phyloP scores from a whole-genome alignment of 768 basidiomycete genomes.

The Mycena polygramma region DNA sequence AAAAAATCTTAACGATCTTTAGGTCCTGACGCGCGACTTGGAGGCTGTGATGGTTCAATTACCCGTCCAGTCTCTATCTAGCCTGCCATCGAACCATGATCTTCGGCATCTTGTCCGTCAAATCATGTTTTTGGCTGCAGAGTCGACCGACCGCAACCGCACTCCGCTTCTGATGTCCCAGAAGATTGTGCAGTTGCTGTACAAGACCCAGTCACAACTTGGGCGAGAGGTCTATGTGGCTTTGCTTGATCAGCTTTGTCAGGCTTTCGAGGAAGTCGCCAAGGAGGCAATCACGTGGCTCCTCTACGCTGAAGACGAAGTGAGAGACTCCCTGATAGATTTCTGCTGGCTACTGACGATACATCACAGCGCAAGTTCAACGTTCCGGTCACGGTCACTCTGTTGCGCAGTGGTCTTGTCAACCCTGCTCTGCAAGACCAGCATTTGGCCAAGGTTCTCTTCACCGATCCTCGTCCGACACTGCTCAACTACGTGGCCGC shows the following conservation, averaged over 20 bases:
- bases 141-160: conserved; percentile 83
- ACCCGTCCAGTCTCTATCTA: conserved; percentile 76
- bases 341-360: conserved; percentile 25
- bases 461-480: conserved; percentile 81
- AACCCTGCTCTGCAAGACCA: conserved; percentile 85
- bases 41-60: conserved; percentile 85
- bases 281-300: conserved; percentile 98
- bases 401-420: conserved; percentile 88
- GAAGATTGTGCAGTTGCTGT: conserved; percentile 95
- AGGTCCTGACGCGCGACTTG: conserved; percentile 72
- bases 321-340: conserved; percentile 50
- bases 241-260: conserved; percentile 90
- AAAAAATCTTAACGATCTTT: conserved; percentile 1
- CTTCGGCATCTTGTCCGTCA: conserved; percentile 88
- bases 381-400: conserved; percentile 90
- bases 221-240: conserved; percentile 95
- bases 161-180: conserved; percentile 95
- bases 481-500: conserved; percentile 86
- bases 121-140: conserved; percentile 84
- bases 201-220: conserved; percentile 88
- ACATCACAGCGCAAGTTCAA: conserved; percentile 90
- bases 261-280: conserved; percentile 90
- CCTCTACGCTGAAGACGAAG: conserved; percentile 96
- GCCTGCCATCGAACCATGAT: conserved; percentile 86
- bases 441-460: conserved; percentile 88